These are phyloP conservation scores for Xanthoparmelia taractica DNA, from an alignment of 495 filamentous ascomycete species.

Conservation along the genomic window DNA sequence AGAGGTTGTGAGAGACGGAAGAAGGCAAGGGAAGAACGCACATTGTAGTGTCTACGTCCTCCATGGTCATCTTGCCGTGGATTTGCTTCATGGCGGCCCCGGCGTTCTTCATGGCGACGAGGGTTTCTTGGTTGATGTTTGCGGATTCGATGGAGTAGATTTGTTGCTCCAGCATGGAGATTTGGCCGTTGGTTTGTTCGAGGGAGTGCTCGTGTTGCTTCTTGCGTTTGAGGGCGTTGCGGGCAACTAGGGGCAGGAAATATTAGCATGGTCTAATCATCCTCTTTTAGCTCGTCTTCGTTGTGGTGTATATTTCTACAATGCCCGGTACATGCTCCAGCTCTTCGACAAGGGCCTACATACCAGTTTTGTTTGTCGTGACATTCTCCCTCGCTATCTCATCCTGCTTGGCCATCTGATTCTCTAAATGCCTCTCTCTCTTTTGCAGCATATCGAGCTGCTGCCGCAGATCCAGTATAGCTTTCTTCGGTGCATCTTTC, in stretches of 20 bases:
- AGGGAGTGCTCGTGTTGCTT: conserved; percentile 86
- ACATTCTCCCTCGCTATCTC: conserved; percentile 84
- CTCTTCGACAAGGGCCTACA: conserved; percentile 27
- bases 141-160: conserved; percentile 95
- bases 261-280: neutral
- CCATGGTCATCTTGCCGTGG: conserved; percentile 79
- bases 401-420: conserved; percentile 91
- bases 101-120: conserved; percentile 88
- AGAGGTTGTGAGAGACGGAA: neutral
- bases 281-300: neutral
- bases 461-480: conserved; percentile 77
- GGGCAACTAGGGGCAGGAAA: conserved; percentile 57
- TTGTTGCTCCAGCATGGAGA: conserved; percentile 86
- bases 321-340: neutral
- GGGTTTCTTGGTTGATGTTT: conserved; percentile 96
- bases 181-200: conserved; percentile 81
- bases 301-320: neutral
- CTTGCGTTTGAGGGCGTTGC: conserved; percentile 88
- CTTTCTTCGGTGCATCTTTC: conserved; percentile 94
- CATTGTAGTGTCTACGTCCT: conserved; percentile 94
- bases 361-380: conserved; percentile 83
- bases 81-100: conserved; percentile 84
- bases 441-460: conserved; percentile 98
- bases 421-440: conserved; percentile 82
- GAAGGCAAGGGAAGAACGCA: too few relatives aligned